A percentile compares a stretch with the other conserved stretches of the same genome.
Conservation (phyloP, 1,284 basidiomycete species). For the Tetrapyrgos nigripes region DNA sequence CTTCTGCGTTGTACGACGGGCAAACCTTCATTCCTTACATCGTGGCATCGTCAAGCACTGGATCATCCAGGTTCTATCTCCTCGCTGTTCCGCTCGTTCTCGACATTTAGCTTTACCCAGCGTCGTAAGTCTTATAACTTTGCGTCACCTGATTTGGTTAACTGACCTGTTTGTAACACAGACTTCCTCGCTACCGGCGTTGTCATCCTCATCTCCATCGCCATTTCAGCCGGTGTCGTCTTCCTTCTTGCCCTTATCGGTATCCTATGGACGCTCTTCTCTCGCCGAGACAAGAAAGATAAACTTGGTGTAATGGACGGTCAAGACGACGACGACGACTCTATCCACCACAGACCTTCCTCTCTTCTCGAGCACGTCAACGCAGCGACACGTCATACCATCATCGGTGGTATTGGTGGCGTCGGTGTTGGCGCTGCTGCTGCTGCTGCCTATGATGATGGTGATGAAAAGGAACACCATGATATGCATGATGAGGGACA, state of each 20-base stretch:
- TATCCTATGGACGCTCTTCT: conserved; percentile 89
- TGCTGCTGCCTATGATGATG: conserved; percentile 42
- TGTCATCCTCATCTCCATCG: conserved; percentile 97
- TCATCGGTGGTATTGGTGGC: conserved; percentile 68
- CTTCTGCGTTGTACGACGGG: conserved; percentile 90
- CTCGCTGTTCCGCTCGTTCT: conserved; percentile 83
- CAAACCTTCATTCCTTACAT: conserved; percentile 86
- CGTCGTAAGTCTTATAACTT: conserved; percentile 57
- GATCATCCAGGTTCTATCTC: conserved; percentile 78
- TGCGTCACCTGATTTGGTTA: conserved; percentile 2
- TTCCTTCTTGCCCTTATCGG: conserved; percentile 90
- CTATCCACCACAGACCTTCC: conserved; percentile 75
- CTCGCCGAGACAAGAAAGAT: conserved; percentile 79
- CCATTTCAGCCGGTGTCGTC: conserved; percentile 94
- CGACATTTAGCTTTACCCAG: conserved; percentile 77
- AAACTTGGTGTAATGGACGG: conserved; percentile 64
- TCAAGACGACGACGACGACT: conserved; percentile 79
- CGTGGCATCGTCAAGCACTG: conserved; percentile 69
- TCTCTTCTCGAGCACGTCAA: conserved; percentile 88
- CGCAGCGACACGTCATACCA: conserved; percentile 81
- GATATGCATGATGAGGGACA: conserved; percentile 22
- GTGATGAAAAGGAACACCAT: conserved; percentile 51
- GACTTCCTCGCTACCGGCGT: conserved; percentile 91
- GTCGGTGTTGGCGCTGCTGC: conserved; percentile 37
- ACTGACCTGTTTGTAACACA: conserved; percentile 35